Base-by-base conservation (phyloP, 768 basidiomycete species). In the Imleria badia region DNA sequence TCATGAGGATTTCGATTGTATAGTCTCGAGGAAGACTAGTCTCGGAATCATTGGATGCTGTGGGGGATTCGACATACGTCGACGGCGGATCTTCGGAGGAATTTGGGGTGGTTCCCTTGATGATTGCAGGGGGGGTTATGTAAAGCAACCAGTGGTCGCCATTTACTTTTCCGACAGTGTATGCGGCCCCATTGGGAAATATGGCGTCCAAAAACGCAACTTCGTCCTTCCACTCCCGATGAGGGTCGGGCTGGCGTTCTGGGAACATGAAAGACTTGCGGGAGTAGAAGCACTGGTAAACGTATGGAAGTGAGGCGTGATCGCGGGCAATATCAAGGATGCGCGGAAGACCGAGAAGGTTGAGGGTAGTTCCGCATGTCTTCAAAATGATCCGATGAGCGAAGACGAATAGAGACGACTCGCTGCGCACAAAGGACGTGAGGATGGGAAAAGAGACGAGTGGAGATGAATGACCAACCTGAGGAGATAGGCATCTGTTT, bases 211-310 rank as follows among this genome's bases (percentile, higher is more conserved):
- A 79, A 68, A 85, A 98, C 53, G 85, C 83, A 65, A 98, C 89
- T 75, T 99, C 97, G 52, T 90, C 82, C 55, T 84, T 84, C 97
- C 97, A 99, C 65, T 94, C 91, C 52, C 84, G 79, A 73, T 99
- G 97, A 15, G 94, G 95, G 5, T 94, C 95, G 20, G 76, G 76
- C 68, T 99, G 97, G 22, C 91, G 85, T 71, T 99, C 97, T 9
- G 97, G 97, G 73, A 98, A 99, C 90, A 98, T 98, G 82, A 98
- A 99, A 8, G 90, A 89, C 74, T 98, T 99, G 62, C 96, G 87
- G 39, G 94, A 97, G 76, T 98, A 99, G 78, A 98, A 99, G 73
- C 91, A 94, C 57, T 93, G 84, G 72, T 93, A 83, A 31, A 98
- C 91, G 33, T 81, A 78, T 23, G 76, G 76, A 56, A 93, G 73